These are phyloP conservation scores for Pythium chondricola DNA, from an alignment of 352 stramenopile genomes.

Conservation along the genomic window DNA sequence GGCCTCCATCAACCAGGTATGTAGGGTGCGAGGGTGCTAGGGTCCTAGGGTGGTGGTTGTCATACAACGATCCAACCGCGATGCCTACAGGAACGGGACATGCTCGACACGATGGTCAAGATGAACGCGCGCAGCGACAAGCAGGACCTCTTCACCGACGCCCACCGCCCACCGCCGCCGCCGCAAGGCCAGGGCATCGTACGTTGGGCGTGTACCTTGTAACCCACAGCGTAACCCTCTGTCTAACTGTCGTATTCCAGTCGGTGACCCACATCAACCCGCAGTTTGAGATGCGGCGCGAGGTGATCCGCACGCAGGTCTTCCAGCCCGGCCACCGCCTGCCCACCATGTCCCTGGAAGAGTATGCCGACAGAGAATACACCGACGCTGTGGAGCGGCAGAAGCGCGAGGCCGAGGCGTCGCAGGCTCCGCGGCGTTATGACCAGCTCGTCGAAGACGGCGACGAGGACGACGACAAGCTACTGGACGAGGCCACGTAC, in stretches of 20 bases:
- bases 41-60: background rate
- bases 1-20: constrained; percentile 52
- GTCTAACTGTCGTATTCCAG: constrained; percentile 21
- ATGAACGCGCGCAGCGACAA: constrained; percentile 59
- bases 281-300: constrained; percentile 82
- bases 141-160: constrained; percentile 66
- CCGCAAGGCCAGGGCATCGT: constrained; percentile 73
- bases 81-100: constrained; percentile 45
- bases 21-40: background rate
- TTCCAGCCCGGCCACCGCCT: constrained; percentile 95
- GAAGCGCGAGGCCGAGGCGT: constrained; percentile 48
- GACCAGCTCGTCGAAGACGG: constrained; percentile 93
- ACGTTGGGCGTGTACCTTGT: constrained; percentile 11
- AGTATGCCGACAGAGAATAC: constrained; percentile 89
- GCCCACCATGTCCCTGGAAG: constrained; percentile 94
- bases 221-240: background rate
- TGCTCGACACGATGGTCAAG: constrained; percentile 84
- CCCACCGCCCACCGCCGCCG: constrained; percentile 48
- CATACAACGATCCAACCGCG: background rate
- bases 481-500: constrained; percentile 90
- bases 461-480: constrained; percentile 90
- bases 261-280: constrained; percentile 81
- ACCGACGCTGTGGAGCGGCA: constrained; percentile 86
- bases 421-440: constrained; percentile 75
- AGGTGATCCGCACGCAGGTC: constrained; percentile 83